Base-by-base conservation (phyloP, 805 yeast species). In the Candida vaughaniae region DNA sequence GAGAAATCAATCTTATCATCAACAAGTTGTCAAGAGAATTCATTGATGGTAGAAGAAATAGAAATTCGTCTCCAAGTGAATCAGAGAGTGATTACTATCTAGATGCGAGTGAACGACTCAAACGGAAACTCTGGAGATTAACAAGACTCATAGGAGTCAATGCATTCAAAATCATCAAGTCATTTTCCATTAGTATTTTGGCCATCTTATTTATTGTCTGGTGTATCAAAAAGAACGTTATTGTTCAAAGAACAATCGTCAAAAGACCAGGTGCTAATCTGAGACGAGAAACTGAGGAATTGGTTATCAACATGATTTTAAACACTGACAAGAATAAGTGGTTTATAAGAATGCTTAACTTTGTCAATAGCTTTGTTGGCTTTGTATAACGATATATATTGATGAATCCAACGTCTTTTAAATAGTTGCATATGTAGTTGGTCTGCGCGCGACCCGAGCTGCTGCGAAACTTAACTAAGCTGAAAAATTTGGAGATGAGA, bases 1-100 rank as follows among this genome's bases (percentile, higher is more conserved):
- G 64, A 22, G 80, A 75, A 38, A 71, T 76, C 32, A 76, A 75
- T 42, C 46, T 64, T 32, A 60, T 77, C 6, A 57, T 77, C 36
- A 64, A 61, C 41, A 66, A 68, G 48, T 63, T 77, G 27, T 61
- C 72, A 12, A 55, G 62, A 35, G 80, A 76, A 42, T 48, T 52
- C 30, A 30, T 55, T 12, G 37, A 47, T 14, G 44, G 45, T 15
- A 38, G 48, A 25, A 23, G 19, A 15, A 23, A 29, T n/a, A 25
- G 39, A 11, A 38, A 25, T 8, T 19, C 29, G 23, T 32, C 42
- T 2, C 27, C 42, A 4, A 39, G 42, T 15, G 51, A 42, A 14
- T 42, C 43, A 4, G 54, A 41, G 11, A 12, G 16, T 7, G 39
- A 49, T 36, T 55, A 52, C 3, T 40, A 39, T 5, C 46, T 46